phyloP scores from a whole-genome alignment of 192 early-diverging fungal genomes.

The Coemansia sp. region DNA sequence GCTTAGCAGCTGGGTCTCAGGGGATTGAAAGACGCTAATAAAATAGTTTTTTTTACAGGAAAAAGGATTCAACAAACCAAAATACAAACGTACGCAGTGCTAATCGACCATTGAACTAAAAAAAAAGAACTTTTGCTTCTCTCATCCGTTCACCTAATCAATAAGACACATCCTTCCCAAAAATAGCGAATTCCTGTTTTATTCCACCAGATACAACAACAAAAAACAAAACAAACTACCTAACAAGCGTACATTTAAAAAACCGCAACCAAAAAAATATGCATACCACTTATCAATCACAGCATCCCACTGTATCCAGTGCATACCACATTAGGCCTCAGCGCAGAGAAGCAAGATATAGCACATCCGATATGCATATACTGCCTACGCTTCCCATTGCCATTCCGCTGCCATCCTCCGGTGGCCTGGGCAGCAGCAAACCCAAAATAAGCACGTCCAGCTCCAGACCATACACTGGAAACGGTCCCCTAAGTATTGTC shows the following conservation, averaged over 20 bases:
- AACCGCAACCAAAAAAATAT: not conserved
- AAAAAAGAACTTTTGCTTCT: not conserved
- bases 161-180: not conserved
- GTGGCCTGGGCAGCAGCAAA: not conserved
- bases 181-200: not conserved
- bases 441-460: not conserved
- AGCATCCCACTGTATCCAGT: not conserved
- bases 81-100: not conserved
- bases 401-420: slow-evolving; percentile 19
- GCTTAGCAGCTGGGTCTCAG: not conserved
- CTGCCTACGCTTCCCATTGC: slow-evolving; percentile 16
- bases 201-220: not conserved
- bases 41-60: not conserved
- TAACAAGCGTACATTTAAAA: not conserved
- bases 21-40: not conserved
- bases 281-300: not conserved
- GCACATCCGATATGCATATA: not conserved
- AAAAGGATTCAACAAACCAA: no score
- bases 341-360: not conserved
- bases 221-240: not conserved
- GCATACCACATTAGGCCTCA: not conserved
- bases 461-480: not conserved
- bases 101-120: not conserved
- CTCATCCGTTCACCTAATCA: not conserved
- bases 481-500: not conserved